A percentile compares a stretch with the other conserved stretches of the same genome.
phyloP scores from a whole-genome alignment of 2,329 filamentous ascomycete genomes.

The Pyricularia grisea region DNA sequence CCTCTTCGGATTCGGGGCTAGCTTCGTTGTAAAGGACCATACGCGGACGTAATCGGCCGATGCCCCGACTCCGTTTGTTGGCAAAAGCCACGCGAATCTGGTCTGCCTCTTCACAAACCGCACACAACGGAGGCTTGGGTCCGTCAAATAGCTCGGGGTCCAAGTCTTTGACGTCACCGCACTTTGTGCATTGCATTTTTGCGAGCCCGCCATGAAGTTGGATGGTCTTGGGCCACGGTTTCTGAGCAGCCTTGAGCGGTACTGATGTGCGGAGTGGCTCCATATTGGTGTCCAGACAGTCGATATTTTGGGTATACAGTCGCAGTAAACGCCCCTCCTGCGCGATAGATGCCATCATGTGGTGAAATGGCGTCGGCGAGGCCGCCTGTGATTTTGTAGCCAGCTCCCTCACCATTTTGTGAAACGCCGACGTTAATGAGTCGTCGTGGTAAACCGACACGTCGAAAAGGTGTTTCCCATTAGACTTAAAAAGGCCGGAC shows the following conservation, averaged over 20 bases:
- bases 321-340: constrained; percentile 79
- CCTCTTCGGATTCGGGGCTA: constrained; percentile 93
- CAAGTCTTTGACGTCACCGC: constrained; percentile 66
- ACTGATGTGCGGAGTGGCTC: constrained; percentile 70
- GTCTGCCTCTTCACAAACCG: constrained; percentile 65
- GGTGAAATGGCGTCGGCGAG: constrained; percentile 81
- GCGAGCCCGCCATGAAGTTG: constrained; percentile 89
- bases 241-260: constrained; percentile 60
- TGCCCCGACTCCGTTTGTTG: constrained; percentile 86
- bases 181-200: constrained; percentile 97
- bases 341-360: constrained; percentile 82
- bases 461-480: constrained; percentile 93
- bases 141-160: constrained; percentile 74
- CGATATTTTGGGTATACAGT: constrained; percentile 94
- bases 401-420: constrained; percentile 89
- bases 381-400: constrained; percentile 70
- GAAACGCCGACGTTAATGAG: constrained; percentile 79
- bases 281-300: constrained; percentile 83
- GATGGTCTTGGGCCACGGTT: constrained; percentile 83
- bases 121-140: constrained; percentile 72
- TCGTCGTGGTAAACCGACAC: constrained; percentile 95
- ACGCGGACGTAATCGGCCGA: constrained; percentile 79
- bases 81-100: constrained; percentile 63
- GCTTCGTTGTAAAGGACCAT: constrained; percentile 98
- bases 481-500: constrained; percentile 85